Percentiles rank a stretch among this genome's conserved stretches.
phyloP scores from a whole-genome alignment of 148 eudicot species.

The Silene latifolia region DNA sequence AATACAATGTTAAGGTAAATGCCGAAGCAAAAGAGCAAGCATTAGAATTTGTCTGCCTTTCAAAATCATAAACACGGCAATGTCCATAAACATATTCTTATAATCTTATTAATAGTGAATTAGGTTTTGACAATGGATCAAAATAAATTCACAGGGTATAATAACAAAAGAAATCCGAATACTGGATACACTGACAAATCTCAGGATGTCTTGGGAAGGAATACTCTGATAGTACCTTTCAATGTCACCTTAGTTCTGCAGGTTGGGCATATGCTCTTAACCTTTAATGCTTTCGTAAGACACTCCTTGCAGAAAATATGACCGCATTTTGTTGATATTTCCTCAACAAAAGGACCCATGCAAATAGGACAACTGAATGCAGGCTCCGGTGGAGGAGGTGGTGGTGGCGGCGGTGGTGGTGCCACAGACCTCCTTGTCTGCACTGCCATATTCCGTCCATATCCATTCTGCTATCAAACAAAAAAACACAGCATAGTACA shows the following conservation, averaged over 20 bases:
- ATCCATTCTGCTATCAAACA: conserved; percentile 36
- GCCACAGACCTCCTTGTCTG: conserved; percentile 17
- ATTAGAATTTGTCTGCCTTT: neutral
- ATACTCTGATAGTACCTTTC: conserved; percentile 65
- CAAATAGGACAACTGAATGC: conserved; percentile 82
- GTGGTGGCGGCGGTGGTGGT: conserved; percentile 56
- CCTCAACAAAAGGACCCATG: conserved; percentile 73
- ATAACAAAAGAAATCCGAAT: neutral
- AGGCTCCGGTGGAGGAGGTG: conserved; percentile 52
- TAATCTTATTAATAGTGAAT: neutral
- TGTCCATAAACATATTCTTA: neutral
- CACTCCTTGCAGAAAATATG: conserved; percentile 92
- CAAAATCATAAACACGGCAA: neutral
- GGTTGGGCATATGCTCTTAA: conserved; percentile 81
- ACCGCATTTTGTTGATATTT: conserved; percentile 85
- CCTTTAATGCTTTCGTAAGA: conserved; percentile 54
- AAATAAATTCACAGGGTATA: neutral
- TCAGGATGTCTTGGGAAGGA: conserved; percentile 62
- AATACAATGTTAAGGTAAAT: neutral
- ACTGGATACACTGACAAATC: conserved; percentile 31
- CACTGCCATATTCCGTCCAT: neutral
- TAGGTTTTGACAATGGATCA: neutral
- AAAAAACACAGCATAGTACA: neutral
- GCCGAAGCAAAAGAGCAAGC: neutral
- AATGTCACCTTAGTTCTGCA: conserved; percentile 65